phyloP scores from a whole-genome alignment of 371 early-diverging fungal species.

The Dichotomocladium elegans region DNA sequence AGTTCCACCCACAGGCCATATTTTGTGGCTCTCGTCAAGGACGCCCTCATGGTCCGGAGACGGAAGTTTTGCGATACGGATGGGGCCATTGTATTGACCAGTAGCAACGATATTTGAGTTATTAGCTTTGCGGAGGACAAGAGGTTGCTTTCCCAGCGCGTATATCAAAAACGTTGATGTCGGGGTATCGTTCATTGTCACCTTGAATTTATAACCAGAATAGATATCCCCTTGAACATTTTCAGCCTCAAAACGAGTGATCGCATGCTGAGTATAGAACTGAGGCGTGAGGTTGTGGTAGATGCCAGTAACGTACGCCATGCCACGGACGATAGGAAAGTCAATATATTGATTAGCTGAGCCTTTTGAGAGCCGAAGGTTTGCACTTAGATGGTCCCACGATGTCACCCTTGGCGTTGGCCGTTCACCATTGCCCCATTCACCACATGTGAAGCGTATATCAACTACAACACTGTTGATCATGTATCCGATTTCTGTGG shows the following conservation, averaged over 20 bases:
- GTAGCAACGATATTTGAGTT: conserved; percentile 23
- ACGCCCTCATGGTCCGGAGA: conserved; percentile 24
- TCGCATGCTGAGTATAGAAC: conserved; percentile 45
- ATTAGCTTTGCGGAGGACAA: conserved; percentile 13
- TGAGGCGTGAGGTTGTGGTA: conserved; percentile 48
- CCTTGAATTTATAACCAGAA: conserved; percentile 30
- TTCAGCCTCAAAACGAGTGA: conserved; percentile 21
- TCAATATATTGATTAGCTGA: conserved; percentile 12
- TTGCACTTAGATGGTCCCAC: conserved; percentile 39
- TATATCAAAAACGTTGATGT: conserved; percentile 35
- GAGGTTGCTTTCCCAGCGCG: conserved; percentile 28
- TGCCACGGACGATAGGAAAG: conserved; percentile 51
- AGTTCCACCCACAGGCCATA: conserved; percentile 48
- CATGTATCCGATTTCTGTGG: conserved; percentile 29
- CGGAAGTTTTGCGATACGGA: conserved; percentile 51
- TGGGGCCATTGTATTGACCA: conserved; percentile 34
- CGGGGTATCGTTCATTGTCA: conserved; percentile 36
- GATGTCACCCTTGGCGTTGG: conserved; percentile 18
- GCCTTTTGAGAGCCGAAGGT: conserved; percentile 11
- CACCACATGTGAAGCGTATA: conserved; percentile 28
- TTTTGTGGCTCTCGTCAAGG: conserved; percentile 36
- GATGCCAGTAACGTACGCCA: conserved; percentile 45
- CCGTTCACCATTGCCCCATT: conserved; percentile 20
- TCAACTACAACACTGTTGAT: conserved; percentile 40
- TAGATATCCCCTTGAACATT: conserved; percentile 5